Conservation (phyloP, 2,329 filamentous ascomycete genomes). For the Chrysoporthe cubensis region DNA sequence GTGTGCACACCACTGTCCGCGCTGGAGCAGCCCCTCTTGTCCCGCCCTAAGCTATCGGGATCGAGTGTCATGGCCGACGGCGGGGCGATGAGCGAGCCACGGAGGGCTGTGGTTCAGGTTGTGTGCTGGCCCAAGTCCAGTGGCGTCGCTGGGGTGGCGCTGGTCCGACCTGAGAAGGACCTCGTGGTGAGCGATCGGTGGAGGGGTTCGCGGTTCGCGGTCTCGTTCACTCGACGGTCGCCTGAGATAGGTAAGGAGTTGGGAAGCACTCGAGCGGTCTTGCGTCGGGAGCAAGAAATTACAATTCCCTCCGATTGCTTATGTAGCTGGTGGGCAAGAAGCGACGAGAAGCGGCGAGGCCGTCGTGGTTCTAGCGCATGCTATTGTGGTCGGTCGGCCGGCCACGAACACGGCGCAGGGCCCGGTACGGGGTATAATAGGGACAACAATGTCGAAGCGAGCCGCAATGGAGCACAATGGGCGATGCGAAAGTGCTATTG, state of each 20-base stretch:
- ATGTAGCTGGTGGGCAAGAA: background rate
- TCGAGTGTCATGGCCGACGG: constrained; percentile 23
- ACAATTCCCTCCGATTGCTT: background rate
- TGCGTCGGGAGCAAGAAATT: background rate
- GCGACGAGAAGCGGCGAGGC: background rate
- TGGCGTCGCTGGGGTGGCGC: constrained; percentile 8
- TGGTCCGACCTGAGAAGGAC: constrained; percentile 3
- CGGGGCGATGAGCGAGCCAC: background rate
- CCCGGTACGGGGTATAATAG: background rate
- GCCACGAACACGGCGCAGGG: background rate
- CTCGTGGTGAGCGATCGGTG: background rate
- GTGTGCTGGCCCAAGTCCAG: background rate
- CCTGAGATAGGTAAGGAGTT: background rate
- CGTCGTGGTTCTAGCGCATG: constrained; percentile 12
- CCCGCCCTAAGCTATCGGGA: constrained; percentile 18
- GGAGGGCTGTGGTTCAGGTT: constrained; percentile 1
- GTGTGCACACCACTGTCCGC: constrained; percentile 30
- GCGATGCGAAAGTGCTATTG: constrained; percentile 2
- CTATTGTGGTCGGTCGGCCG: constrained; percentile 1
- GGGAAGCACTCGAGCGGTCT: background rate
- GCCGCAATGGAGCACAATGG: constrained; percentile 1
- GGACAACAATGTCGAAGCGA: constrained; percentile 7
- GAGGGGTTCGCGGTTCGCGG: background rate
- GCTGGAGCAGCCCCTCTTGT: constrained; percentile 22
- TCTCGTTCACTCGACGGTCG: background rate